Conservation (phyloP, 306 rosid species). For the Gastrolobium bilobum region DNA sequence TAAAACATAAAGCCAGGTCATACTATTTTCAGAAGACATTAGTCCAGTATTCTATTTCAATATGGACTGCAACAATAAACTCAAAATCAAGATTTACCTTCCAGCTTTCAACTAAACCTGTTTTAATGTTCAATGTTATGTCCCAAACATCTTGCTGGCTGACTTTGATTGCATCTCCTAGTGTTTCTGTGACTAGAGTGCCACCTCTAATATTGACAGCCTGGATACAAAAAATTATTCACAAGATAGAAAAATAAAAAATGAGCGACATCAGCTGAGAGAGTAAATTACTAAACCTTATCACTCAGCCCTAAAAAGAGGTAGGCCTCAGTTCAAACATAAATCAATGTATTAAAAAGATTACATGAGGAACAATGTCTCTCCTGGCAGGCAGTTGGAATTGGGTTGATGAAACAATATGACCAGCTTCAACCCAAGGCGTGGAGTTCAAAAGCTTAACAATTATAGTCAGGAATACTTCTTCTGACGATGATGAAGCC, state of each 20-base stretch:
- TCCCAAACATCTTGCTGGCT: constrained; percentile 76
- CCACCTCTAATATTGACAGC: constrained; percentile 60
- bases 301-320: not conserved
- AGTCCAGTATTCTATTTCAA: not conserved
- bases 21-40: not conserved
- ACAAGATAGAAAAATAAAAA: constrained; percentile 32
- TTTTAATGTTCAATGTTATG: constrained; percentile 69
- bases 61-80: not conserved
- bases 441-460: constrained; percentile 76
- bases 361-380: constrained; percentile 69
- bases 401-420: constrained; percentile 81
- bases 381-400: constrained; percentile 76
- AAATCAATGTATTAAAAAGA: not conserved
- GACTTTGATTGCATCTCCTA: constrained; percentile 69
- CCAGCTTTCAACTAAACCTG: constrained; percentile 87
- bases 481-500: constrained; percentile 69
- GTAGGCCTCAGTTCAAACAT: constrained; percentile 1
- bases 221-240: constrained; percentile 57
- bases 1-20: not conserved
- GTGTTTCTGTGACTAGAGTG: constrained; percentile 55
- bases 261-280: not conserved
- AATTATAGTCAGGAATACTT: constrained; percentile 66
- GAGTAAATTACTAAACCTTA: constrained; percentile 35
- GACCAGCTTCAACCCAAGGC: constrained; percentile 90
- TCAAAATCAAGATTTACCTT: constrained; percentile 62